These are phyloP conservation scores for Stellera chamaejasme DNA, from an alignment of 345 rosid genomes.

Conservation along the genomic window DNA sequence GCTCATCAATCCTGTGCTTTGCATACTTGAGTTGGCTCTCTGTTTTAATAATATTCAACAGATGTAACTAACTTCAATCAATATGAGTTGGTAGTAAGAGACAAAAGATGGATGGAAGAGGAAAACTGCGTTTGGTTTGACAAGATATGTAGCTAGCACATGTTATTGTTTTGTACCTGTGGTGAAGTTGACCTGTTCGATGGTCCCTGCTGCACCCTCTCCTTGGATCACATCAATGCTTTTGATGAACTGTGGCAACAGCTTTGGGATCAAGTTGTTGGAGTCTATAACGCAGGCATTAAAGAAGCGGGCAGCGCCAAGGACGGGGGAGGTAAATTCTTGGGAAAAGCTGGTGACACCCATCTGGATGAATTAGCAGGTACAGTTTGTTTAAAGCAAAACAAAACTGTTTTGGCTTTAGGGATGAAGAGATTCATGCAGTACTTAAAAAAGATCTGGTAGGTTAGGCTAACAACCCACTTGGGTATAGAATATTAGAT, in stretches of 20 bases:
- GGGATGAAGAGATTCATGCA: not conserved
- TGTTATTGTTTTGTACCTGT: constrained; percentile 8
- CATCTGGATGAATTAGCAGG: constrained; percentile 6
- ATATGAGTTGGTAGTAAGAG: not conserved
- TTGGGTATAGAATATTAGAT: not conserved
- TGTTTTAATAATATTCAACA: not conserved
- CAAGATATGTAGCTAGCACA: not conserved
- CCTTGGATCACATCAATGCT: constrained; percentile 24
- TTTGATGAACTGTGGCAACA: constrained; percentile 23
- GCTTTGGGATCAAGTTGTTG: constrained; percentile 23
- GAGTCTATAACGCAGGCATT: constrained; percentile 27
- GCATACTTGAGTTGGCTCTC: constrained; percentile 12
- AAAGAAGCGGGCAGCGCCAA: constrained; percentile 16
- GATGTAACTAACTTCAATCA: not conserved
- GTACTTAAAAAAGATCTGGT: constrained; percentile 1
- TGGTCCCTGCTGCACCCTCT: constrained; percentile 18
- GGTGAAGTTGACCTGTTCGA: constrained; percentile 27
- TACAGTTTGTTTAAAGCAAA: not conserved
- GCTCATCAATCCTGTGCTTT: constrained; percentile 24
- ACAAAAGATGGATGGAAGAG: too few species aligned
- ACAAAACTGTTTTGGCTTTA: not conserved
- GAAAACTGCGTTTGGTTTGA: too few species aligned
- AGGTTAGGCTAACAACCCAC: not conserved
- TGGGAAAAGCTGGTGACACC: constrained; percentile 15
- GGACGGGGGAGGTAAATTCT: constrained; percentile 14